Percentiles rank a stretch among this genome's conserved stretches.
Conservation (phyloP, 345 rosid species). For the Sisymbrium irio region DNA sequence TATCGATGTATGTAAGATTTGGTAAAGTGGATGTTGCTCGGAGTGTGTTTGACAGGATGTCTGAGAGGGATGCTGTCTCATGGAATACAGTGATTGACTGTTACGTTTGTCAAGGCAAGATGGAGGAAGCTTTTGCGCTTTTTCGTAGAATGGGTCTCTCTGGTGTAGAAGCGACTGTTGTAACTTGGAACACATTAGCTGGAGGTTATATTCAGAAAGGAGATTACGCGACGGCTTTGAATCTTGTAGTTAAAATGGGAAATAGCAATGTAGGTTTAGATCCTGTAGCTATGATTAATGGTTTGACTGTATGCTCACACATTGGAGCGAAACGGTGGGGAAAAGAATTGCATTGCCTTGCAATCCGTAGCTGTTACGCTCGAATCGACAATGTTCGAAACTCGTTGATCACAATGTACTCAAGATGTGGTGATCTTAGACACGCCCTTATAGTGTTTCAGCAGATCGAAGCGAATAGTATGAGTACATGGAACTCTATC, state of each 20-base stretch:
- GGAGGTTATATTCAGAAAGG: slow-evolving; percentile 45
- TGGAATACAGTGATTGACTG: slow-evolving; percentile 67
- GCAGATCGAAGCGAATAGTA: slow-evolving; percentile 37
- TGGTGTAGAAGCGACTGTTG: slow-evolving; percentile 45
- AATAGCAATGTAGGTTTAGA: slow-evolving; percentile 45
- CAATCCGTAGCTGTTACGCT: slow-evolving; percentile 38
- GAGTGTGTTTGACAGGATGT: slow-evolving; percentile 60
- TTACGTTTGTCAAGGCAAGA: slow-evolving; percentile 60
- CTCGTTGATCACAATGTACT: slow-evolving; percentile 70
- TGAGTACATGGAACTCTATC: slow-evolving; percentile 74
- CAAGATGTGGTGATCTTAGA: slow-evolving; percentile 56
- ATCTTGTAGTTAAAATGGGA: slow-evolving; percentile 48
- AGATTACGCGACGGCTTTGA: slow-evolving; percentile 48
- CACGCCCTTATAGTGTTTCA: slow-evolving; percentile 50
- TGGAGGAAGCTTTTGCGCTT: slow-evolving; percentile 54
- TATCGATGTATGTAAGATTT: slow-evolving; percentile 67
- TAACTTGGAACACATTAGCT: slow-evolving; percentile 68
- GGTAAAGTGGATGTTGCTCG: slow-evolving; percentile 53
- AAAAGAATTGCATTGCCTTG: slow-evolving; percentile 61
- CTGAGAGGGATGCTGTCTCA: slow-evolving; percentile 61
- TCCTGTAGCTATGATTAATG: slow-evolving; percentile 51
- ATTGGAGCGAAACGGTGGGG: slow-evolving; percentile 51
- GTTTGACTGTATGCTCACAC: slow-evolving; percentile 70
- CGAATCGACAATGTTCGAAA: slow-evolving; percentile 48
- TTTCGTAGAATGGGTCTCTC: slow-evolving; percentile 46